Evolutionary conservation across 495 filamentous ascomycete species (phyloP).

Genomic region (Penicillium psychrofluorescens): DNA sequence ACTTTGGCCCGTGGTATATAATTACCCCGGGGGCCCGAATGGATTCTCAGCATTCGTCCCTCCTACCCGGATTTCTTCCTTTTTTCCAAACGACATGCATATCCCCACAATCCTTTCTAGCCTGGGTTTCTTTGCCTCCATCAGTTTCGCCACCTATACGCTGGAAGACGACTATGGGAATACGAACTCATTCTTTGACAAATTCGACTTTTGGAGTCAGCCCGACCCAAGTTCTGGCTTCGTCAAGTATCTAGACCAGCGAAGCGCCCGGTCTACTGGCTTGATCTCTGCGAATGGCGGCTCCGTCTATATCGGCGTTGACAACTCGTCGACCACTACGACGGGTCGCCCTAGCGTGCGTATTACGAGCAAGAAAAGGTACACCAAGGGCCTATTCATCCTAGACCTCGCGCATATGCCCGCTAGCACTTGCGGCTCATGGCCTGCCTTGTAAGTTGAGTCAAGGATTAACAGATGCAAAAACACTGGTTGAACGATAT

Average conservation of each 20-base stretch:
- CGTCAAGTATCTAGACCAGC: slow-evolving; percentile 52
- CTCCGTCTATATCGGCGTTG: slow-evolving; percentile 39
- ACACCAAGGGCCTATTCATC: slow-evolving; percentile 48
- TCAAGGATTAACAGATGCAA: background rate
- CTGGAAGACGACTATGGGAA: slow-evolving; percentile 39
- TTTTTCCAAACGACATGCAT: no score
- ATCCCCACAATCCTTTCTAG: no score
- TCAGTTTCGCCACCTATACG: slow-evolving; percentile 31
- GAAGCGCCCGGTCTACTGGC: slow-evolving; percentile 40
- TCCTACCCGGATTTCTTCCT: no score
- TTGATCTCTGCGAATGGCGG: slow-evolving; percentile 46
- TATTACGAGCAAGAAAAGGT: slow-evolving; percentile 45
- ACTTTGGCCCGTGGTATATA: no score
- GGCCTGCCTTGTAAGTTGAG: slow-evolving; percentile 51
- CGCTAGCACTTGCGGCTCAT: slow-evolving; percentile 45
- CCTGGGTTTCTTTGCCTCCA: no score
- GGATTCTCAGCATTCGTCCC: no score
- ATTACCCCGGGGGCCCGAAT: no score
- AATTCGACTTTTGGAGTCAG: slow-evolving; percentile 40
- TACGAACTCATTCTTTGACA: slow-evolving; percentile 44
- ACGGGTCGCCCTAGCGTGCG: slow-evolving; percentile 53
- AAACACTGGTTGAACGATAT: slow-evolving; percentile 1
- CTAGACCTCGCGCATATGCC: slow-evolving; percentile 55
- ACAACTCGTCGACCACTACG: slow-evolving; percentile 27
- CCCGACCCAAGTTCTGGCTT: slow-evolving; percentile 64